Base-by-base conservation (phyloP, 2,329 filamentous ascomycete genomes). In the Cladosporium oxysporum region DNA sequence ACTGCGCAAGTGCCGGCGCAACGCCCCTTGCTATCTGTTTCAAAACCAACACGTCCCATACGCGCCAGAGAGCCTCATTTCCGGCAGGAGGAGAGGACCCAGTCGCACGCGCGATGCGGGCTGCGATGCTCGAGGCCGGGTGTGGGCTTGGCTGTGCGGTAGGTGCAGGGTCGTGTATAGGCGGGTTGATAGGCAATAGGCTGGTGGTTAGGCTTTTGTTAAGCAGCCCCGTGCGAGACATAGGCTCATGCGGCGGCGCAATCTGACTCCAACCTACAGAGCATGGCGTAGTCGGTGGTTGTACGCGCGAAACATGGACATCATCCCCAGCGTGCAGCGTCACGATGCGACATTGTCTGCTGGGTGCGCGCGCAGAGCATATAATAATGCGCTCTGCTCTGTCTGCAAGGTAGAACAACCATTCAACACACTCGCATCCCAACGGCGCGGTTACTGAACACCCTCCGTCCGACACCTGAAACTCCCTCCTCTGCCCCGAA, bases 181-280 rank as follows among this genome's bases (percentile, higher is more conserved):
- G 8, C n/a, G 21, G 8, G 2, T 10, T 28, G 49, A 53, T 53
- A 53, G 49, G 49, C 28, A 29, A 53, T 26, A 28, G 55, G 55
- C 29, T 33, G 55, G 55, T 41, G 29, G 5, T 41, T 58, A 41
- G 55, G 28, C 37, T 37, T n/a, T 28, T 26, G 16, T 21, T 49
- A 26, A 21, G 31, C 31, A 37, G 47, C 33, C 50, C 49, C 49
- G 61, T 63, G 61, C 61, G 61, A 63, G 61, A 63, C 61, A 63
- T 31, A 18, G 61, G 61, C 50, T 63, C 61, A 63, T 57, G 61
- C 29, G 61, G 61, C 61, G 41, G 50, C 33, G 50, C 61, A n/a
- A 52, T 33, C 61, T 63, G 61, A 63, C 61, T 63, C 50, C 61
- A 23, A 63, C 61, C 61, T 63, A 57, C 23, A 63, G 61, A 63